Percentiles rank a stretch among this genome's conserved stretches.
Conservation (phyloP, 2,329 filamentous ascomycete species). For the Daldinia sp. region DNA sequence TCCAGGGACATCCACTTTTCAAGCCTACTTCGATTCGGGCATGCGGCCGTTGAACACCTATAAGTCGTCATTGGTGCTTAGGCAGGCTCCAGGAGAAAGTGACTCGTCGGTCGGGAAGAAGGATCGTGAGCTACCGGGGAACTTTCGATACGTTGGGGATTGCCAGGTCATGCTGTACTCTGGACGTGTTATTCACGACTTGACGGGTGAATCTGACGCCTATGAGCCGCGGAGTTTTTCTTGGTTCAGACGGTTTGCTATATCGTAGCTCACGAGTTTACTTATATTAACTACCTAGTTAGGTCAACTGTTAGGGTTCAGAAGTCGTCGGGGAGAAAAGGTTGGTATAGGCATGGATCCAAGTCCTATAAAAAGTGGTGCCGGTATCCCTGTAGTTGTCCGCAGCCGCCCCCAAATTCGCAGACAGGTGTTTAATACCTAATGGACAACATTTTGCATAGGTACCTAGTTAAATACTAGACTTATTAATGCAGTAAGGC, state of each 20-base stretch:
- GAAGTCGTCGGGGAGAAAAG: too few relatives aligned
- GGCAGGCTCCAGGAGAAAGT: not conserved
- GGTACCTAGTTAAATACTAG: too few relatives aligned
- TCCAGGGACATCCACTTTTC: not conserved
- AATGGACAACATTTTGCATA: too few relatives aligned
- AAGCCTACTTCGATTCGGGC: not conserved
- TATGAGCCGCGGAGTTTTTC: not conserved
- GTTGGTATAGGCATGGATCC: too few relatives aligned
- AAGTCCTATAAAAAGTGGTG: too few relatives aligned
- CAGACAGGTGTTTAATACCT: too few relatives aligned
- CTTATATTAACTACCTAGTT: too few relatives aligned
- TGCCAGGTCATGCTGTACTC: constrained; percentile 4
- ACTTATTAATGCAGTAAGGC: too few relatives aligned
- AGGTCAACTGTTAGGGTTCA: too few relatives aligned
- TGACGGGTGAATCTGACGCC: not conserved
- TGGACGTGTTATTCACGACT: not conserved
- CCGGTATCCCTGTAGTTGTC: too few relatives aligned
- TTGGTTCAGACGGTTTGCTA: not conserved
- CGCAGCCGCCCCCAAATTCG: too few relatives aligned
- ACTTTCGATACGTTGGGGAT: not conserved
- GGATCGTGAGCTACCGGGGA: not conserved
- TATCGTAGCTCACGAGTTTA: too few relatives aligned
- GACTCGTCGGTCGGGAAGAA: not conserved
- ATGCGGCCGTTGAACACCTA: not conserved
- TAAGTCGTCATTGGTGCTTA: not conserved